Evolutionary conservation across 208 protist species (phyloP).

Genomic region (Naegleria fowleri): DNA sequence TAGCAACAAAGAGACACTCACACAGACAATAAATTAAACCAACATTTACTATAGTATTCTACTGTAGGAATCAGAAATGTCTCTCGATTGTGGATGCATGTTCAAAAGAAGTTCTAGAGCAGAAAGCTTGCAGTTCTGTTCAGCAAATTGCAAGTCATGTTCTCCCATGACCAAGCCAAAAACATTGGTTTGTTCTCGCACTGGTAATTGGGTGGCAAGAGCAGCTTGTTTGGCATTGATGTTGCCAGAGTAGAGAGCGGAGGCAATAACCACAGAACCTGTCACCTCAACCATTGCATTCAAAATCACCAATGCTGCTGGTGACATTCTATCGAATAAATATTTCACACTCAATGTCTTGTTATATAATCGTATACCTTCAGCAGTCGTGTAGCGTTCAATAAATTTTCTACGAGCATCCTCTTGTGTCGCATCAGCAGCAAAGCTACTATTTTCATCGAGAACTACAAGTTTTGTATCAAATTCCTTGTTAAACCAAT

Average conservation of each 20-base stretch:
- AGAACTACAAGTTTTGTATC: neutral
- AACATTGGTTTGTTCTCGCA: neutral
- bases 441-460: neutral
- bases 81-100: neutral
- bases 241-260: neutral
- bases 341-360: neutral
- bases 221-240: neutral
- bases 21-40: neutral
- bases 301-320: neutral
- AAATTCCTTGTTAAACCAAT: conserved; percentile 8
- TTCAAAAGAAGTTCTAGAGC: neutral
- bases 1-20: too few relatives aligned
- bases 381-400: neutral
- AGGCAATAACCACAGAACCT: neutral
- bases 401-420: neutral
- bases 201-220: neutral
- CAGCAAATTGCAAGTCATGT: conserved; percentile 5
- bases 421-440: neutral
- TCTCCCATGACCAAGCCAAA: neutral
- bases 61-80: neutral
- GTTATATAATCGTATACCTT: neutral
- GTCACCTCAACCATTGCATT: neutral
- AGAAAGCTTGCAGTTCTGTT: neutral
- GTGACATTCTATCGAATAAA: neutral
- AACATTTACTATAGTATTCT: neutral